phyloP scores from a whole-genome alignment of 352 stramenopile genomes.

The Phytophthora colocasiae region DNA sequence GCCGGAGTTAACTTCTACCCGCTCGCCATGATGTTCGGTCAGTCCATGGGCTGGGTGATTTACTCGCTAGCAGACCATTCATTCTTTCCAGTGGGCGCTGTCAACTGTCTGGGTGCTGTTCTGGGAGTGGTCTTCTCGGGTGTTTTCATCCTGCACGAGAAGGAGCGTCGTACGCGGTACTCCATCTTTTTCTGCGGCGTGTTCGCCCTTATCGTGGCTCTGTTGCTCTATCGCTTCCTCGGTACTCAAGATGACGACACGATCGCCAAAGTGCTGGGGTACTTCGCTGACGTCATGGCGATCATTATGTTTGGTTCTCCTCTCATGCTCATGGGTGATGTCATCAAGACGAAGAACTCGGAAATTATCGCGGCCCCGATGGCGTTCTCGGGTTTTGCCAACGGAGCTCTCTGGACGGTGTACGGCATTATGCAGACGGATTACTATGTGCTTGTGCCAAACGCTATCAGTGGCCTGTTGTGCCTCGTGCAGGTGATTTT shows the following conservation, averaged over 20 bases:
- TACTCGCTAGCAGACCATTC: slow-evolving; percentile 31
- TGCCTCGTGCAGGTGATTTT: slow-evolving; percentile 37
- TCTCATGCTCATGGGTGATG: slow-evolving; percentile 31
- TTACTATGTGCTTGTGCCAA: slow-evolving; percentile 41
- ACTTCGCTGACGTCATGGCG: slow-evolving; percentile 32
- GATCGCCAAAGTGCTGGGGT: slow-evolving; percentile 31
- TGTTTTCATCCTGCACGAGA: slow-evolving; percentile 35
- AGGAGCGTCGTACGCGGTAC: slow-evolving; percentile 31
- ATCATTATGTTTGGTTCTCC: slow-evolving; percentile 40
- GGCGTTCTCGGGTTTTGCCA: slow-evolving; percentile 35
- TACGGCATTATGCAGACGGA: slow-evolving; percentile 41
- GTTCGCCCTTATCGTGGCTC: slow-evolving; percentile 25
- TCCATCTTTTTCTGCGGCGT: slow-evolving; percentile 19
- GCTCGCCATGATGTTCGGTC: slow-evolving; percentile 37
- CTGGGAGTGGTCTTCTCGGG: slow-evolving; percentile 31
- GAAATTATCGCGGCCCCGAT: slow-evolving; percentile 37
- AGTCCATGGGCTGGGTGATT: slow-evolving; percentile 39
- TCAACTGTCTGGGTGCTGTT: slow-evolving; percentile 36
- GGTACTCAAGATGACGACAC: slow-evolving; percentile 22
- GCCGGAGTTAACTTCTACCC: slow-evolving; percentile 35
- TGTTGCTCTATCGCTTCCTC: slow-evolving; percentile 33
- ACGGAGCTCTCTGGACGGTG: slow-evolving; percentile 31
- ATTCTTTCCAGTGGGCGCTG: slow-evolving; percentile 34
- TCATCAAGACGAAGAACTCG: slow-evolving; percentile 35
- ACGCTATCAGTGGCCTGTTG: slow-evolving; percentile 30